These are phyloP conservation scores for Clavispora carvajalis DNA, from an alignment of 805 yeast species.

Conservation along the genomic window DNA sequence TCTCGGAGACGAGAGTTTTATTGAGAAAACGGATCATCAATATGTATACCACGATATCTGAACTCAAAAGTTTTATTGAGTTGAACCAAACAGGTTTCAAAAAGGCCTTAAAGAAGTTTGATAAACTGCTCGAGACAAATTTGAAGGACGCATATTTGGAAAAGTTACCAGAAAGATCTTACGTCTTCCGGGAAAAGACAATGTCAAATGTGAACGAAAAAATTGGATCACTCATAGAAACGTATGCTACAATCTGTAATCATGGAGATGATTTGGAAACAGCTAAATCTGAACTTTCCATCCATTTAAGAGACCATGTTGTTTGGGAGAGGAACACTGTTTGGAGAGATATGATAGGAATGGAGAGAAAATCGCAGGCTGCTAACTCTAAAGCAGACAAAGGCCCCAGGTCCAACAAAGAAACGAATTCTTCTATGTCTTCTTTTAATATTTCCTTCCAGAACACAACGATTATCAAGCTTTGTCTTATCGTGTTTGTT, in stretches of 20 bases:
- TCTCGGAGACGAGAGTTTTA: constrained; percentile 44
- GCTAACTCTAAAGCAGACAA: constrained; percentile 34
- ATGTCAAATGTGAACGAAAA: constrained; percentile 25
- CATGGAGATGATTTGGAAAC: constrained; percentile 37
- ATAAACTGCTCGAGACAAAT: constrained; percentile 42
- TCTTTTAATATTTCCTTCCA: constrained; percentile 13
- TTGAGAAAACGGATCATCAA: constrained; percentile 43
- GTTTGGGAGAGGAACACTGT: constrained; percentile 54
- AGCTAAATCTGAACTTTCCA: constrained; percentile 51
- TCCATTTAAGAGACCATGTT: constrained; percentile 50
- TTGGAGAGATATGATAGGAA: constrained; percentile 53
- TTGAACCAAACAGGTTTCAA: constrained; percentile 49
- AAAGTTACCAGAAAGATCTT: constrained; percentile 40
- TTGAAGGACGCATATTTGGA: constrained; percentile 40
- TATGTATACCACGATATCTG: constrained; percentile 41
- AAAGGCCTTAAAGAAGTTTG: constrained; percentile 50
- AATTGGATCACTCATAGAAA: constrained; percentile 27
- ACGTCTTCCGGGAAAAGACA: constrained; percentile 35
- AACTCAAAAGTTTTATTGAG: constrained; percentile 46
- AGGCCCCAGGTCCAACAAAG: constrained; percentile 3
- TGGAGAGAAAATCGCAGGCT: constrained; percentile 79
- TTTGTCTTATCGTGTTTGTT: constrained; percentile 43
- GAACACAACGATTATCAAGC: constrained; percentile 34
- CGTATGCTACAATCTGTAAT: constrained; percentile 27
- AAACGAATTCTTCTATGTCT: constrained; percentile 9